A percentile compares a stretch with the other conserved stretches of the same genome.
These are phyloP conservation scores for Zizania latifolia DNA, from an alignment of 176 grass and related monocot genomes.

Conservation along the genomic window DNA sequence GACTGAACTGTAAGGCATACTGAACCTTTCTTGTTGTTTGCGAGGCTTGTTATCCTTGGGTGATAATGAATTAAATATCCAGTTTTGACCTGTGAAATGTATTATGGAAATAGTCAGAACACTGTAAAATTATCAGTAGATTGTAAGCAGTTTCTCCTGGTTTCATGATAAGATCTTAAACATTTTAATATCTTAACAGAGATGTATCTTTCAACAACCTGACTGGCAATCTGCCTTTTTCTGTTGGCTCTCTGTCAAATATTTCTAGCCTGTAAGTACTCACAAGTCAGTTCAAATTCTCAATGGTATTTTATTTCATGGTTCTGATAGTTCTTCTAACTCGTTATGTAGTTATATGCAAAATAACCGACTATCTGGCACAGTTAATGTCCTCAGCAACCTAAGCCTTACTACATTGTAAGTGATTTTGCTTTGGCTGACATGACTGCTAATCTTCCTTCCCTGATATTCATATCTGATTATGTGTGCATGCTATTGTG, in stretches of 20 bases:
- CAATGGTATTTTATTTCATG: conserved; percentile 18
- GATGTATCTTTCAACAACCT: conserved; percentile 90
- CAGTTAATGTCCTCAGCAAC: conserved; percentile 60
- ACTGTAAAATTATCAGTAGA: not conserved
- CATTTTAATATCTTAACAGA: conserved; percentile 37
- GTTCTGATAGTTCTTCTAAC: conserved; percentile 9
- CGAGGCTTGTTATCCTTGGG: not conserved
- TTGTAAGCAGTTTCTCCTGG: not conserved
- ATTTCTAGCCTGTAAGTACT: conserved; percentile 80
- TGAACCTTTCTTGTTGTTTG: not conserved
- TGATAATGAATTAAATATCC: not conserved
- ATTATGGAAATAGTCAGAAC: not conserved
- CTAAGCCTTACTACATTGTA: conserved; percentile 80
- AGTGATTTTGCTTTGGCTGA: conserved; percentile 23
- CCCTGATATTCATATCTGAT: not conserved
- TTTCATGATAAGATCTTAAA: conserved; percentile 29
- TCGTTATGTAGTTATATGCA: conserved; percentile 57
- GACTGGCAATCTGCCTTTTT: conserved; percentile 59
- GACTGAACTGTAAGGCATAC: conserved; percentile 68
- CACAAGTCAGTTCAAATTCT: not conserved
- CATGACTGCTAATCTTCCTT: not conserved
- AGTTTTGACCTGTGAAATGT: not conserved
- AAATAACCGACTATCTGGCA: conserved; percentile 73
- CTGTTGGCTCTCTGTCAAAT: conserved; percentile 66
- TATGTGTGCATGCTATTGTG: not conserved